A percentile compares a stretch with the other conserved stretches of the same genome.
Conservation (phyloP, 2,329 filamentous ascomycete species). For the Neonectria faginata region DNA sequence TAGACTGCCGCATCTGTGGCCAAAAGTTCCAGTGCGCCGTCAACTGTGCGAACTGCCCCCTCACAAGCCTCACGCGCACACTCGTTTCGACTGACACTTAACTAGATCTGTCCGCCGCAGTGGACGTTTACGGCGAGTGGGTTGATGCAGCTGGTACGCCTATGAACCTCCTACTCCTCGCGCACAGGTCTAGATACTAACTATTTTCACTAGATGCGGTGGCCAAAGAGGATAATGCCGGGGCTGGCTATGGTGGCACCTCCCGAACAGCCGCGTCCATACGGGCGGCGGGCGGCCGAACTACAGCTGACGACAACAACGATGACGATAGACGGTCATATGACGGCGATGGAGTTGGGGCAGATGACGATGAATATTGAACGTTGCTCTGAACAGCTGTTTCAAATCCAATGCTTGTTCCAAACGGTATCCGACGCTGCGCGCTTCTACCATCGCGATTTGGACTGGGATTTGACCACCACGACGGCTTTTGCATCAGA, state of each 20-base stretch:
- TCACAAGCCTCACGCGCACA: conserved; percentile 23
- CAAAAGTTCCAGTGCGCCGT: conserved; percentile 93
- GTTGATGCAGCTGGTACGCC: conserved; percentile 82
- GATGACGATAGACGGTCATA: conserved; percentile 66
- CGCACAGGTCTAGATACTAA: conserved; percentile 29
- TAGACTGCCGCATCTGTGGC: conserved; percentile 92
- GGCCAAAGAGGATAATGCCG: conserved; percentile 58
- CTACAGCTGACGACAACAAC: conserved; percentile 57
- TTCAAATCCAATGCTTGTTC: conserved; percentile 38
- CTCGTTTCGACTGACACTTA: conserved; percentile 31
- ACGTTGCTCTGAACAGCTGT: conserved; percentile 37
- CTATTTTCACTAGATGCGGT: conserved; percentile 58
- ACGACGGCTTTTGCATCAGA: conserved; percentile 61
- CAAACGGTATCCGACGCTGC: conserved; percentile 30
- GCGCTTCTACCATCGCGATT: conserved; percentile 27
- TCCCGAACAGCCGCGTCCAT: conserved; percentile 41
- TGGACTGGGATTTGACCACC: conserved; percentile 27
- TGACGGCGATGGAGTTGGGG: conserved; percentile 64
- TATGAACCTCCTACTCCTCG: not conserved
- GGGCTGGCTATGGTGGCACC: conserved; percentile 46
- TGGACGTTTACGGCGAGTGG: conserved; percentile 98
- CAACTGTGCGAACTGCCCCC: conserved; percentile 74
- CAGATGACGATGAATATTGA: conserved; percentile 69
- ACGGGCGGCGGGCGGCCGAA: conserved; percentile 41
- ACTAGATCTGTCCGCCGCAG: conserved; percentile 85